These are phyloP conservation scores for Recurvomyces mirabilis DNA, from an alignment of 495 filamentous ascomycete genomes.

Conservation along the genomic window DNA sequence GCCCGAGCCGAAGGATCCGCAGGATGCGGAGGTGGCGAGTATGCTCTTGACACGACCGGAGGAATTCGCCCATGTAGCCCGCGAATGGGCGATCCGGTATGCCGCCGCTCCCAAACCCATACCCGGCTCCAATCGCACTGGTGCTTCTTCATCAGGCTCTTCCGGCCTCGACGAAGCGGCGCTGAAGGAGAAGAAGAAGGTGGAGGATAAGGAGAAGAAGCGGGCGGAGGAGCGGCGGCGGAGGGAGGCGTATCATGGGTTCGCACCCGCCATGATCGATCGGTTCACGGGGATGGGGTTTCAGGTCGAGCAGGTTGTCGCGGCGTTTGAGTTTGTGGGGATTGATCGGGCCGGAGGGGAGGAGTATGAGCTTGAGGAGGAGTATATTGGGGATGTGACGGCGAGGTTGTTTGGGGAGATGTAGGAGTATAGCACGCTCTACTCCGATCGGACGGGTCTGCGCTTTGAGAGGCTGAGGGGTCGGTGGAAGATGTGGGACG, in stretches of 20 bases:
- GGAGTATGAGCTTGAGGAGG: conserved; percentile 75
- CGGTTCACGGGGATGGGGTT: conserved; percentile 93
- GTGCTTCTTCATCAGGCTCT: conserved; percentile 20
- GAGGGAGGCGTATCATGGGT: conserved; percentile 55
- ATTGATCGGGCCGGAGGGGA: conserved; percentile 66
- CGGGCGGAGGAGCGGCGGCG: conserved; percentile 40
- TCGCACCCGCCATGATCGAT: conserved; percentile 75
- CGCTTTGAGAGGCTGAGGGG: not conserved
- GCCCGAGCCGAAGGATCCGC: conserved; percentile 91
- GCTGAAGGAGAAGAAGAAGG: conserved; percentile 30
- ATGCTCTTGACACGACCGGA: conserved; percentile 75
- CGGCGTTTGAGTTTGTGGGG: conserved; percentile 69
- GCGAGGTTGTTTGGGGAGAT: conserved; percentile 69
- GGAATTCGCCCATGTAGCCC: conserved; percentile 69
- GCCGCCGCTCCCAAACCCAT: conserved; percentile 55
- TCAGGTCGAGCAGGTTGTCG: conserved; percentile 74
- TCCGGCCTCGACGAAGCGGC: conserved; percentile 37
- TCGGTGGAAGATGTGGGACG: not conserved
- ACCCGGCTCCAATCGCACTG: conserved; percentile 13
- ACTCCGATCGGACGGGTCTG: no score
- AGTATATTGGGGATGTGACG: conserved; percentile 81
- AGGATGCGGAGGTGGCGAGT: conserved; percentile 88
- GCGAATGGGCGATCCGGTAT: conserved; percentile 80
- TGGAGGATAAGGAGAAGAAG: conserved; percentile 35
- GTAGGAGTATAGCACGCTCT: no score